Conservation (phyloP, 2,329 filamentous ascomycete genomes). For the Ceratocystis eucalypticola region DNA sequence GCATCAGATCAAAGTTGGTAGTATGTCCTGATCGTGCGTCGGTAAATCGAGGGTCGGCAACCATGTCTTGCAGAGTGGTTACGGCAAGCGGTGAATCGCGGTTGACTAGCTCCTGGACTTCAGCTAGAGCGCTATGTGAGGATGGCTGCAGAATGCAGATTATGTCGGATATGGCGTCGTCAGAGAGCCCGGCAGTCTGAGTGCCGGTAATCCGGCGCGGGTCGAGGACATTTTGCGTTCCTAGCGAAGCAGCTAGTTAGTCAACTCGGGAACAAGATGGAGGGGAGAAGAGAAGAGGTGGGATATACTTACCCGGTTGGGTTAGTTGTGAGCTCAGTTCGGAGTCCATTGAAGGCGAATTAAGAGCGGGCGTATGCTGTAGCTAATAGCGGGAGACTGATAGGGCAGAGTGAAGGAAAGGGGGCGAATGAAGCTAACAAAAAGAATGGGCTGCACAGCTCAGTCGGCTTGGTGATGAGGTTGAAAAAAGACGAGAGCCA, state of each 20-base stretch:
- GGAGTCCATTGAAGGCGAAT: constrained; percentile 29
- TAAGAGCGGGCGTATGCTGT: neutral
- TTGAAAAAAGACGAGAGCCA: no score
- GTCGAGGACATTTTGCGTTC: constrained; percentile 70
- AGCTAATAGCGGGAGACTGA: no score
- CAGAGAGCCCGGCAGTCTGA: constrained; percentile 69
- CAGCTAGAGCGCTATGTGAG: constrained; percentile 56
- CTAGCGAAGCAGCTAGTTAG: constrained; percentile 26
- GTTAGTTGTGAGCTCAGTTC: constrained; percentile 25
- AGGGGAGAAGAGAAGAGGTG: neutral
- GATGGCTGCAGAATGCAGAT: constrained; percentile 76
- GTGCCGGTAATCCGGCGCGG: constrained; percentile 54
- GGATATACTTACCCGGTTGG: constrained; percentile 14
- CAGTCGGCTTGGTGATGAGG: no score
- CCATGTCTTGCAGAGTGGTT: constrained; percentile 32
- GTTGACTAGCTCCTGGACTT: constrained; percentile 43
- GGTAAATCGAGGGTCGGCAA: constrained; percentile 37
- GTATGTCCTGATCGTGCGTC: constrained; percentile 39
- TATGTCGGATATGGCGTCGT: constrained; percentile 75
- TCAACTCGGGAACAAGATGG: neutral
- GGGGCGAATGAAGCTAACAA: neutral
- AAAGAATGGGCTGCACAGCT: no score
- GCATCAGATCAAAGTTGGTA: constrained; percentile 36
- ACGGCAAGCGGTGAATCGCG: constrained; percentile 38
- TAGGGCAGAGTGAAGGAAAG: neutral